Conservation (phyloP, 2,329 filamentous ascomycete species). For the Delphinella strobiligena region DNA sequence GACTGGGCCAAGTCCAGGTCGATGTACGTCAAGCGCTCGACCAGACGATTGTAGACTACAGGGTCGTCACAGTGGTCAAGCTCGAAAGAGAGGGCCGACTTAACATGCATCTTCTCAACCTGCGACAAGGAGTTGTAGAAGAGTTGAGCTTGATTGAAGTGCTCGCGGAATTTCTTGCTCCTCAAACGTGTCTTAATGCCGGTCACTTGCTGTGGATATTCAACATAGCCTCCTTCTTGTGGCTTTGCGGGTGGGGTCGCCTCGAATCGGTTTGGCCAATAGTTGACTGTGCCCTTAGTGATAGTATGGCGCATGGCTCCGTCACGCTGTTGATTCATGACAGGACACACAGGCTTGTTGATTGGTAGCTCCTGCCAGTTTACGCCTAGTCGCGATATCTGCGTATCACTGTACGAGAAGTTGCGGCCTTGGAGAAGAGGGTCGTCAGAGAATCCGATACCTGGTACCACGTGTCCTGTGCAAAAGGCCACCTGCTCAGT, state of each 20-base stretch:
- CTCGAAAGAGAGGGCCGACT: slow-evolving; percentile 53
- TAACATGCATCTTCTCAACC: slow-evolving; percentile 53
- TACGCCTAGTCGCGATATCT: slow-evolving; percentile 33
- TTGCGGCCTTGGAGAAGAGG: slow-evolving; percentile 54
- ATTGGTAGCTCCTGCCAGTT: slow-evolving; percentile 34
- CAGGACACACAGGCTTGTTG: slow-evolving; percentile 44
- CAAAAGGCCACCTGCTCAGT: slow-evolving; percentile 78
- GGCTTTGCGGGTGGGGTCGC: slow-evolving; percentile 49
- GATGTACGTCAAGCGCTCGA: slow-evolving; percentile 57
- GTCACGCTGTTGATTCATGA: slow-evolving; percentile 67
- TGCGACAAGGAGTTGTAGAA: slow-evolving; percentile 68
- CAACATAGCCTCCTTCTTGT: slow-evolving; percentile 55
- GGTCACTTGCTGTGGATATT: slow-evolving; percentile 51
- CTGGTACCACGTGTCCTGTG: slow-evolving; percentile 66
- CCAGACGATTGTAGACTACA: slow-evolving; percentile 60
- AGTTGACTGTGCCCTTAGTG: slow-evolving; percentile 60
- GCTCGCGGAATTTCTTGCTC: slow-evolving; percentile 65
- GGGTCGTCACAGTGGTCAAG: slow-evolving; percentile 74
- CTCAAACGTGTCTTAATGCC: slow-evolving; percentile 60
- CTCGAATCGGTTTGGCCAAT: slow-evolving; percentile 65
- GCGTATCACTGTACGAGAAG: slow-evolving; percentile 50
- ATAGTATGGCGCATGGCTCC: slow-evolving; percentile 63
- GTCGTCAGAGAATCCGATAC: slow-evolving; percentile 66
- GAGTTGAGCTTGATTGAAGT: slow-evolving; percentile 65
- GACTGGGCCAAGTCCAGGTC: slow-evolving; percentile 56